These are phyloP conservation scores for Aspergillus nidulans DNA, from an alignment of 495 filamentous ascomycete genomes.

Conservation along the genomic window DNA sequence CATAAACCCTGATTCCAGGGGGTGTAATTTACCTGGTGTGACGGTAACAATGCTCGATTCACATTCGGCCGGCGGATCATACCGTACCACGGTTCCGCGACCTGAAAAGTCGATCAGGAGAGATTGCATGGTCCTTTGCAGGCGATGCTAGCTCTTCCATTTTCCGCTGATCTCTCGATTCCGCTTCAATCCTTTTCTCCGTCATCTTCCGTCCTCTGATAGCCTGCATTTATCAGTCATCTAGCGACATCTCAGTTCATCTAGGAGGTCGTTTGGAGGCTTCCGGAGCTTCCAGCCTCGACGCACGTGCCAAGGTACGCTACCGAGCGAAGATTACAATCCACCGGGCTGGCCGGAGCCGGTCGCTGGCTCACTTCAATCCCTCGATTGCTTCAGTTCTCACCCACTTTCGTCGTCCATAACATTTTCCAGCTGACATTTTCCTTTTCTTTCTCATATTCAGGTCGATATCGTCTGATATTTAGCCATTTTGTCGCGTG, in stretches of 20 bases:
- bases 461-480: conserved; percentile 2
- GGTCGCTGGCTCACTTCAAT: conserved; percentile 1
- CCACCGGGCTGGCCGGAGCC: conserved; percentile 10
- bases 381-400: neutral
- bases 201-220: neutral
- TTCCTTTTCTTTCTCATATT: neutral
- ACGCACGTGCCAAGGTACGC: conserved; percentile 20
- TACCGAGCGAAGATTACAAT: conserved; percentile 3
- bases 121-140: neutral
- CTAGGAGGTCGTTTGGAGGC: conserved; percentile 6
- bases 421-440: conserved; percentile 5
- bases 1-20: conserved; percentile 7
- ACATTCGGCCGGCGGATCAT: neutral
- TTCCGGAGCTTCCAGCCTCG: conserved; percentile 14
- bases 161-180: neutral
- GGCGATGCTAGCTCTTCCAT: neutral
- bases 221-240: neutral
- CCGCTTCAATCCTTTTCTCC: neutral
- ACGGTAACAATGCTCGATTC: conserved; percentile 1
- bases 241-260: neutral
- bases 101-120: conserved; percentile 2
- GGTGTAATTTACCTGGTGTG: conserved; percentile 1
- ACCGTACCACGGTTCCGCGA: conserved; percentile 1
- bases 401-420: neutral
- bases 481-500: conserved; percentile 4